Base-by-base conservation (phyloP, 805 yeast species). In the Kodamaea sagamina region DNA sequence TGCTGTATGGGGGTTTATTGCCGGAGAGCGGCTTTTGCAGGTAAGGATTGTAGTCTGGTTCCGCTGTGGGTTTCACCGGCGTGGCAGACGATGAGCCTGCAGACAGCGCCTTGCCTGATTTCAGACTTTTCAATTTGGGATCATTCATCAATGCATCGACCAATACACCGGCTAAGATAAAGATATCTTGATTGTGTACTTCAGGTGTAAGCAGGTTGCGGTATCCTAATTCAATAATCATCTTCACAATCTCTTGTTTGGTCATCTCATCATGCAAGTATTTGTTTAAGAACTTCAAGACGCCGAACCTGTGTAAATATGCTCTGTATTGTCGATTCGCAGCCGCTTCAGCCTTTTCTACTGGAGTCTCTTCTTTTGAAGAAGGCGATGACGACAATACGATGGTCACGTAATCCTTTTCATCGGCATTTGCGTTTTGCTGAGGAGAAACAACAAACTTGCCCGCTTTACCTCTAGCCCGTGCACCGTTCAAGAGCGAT, bases 151-250 rank as follows among this genome's bases (percentile, higher is more conserved):
- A 38, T 5, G 24, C 26, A 5, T 12, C 26, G 3, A 38, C 22
- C 16, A 38, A 21, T 29, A 11, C 12, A 13, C 21, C 15, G 12
- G 41, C 41, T 10, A 38, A 16, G 5, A 16, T 12, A 21, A 6
- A 27, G 13, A 38, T 29, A 16, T 38, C 22, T n/a, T 38, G 18
- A 12, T 12, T 7, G 12, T 29, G 16, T 6, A 10, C 27, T 5
- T 29, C 17, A 13, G 19, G 19, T 2, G 10, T 19, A 7, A 29
- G 19, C 18, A 29, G 4, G 12, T 38, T 15, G 9, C 29, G 25
- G 25, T 53, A 57, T 4, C 60, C 59, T 36, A 57, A 48, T 37
- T 54, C 49, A n/a, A 51, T 15, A 8, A 50, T 24, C 32, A 57
- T 19, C 25, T 44, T 42, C 12, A 45, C 41, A 12, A 57, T 28